Percentiles rank a stretch among this genome's conserved stretches.
phyloP scores from a whole-genome alignment of 441 rosid genomes.

The Lepidium campestre region DNA sequence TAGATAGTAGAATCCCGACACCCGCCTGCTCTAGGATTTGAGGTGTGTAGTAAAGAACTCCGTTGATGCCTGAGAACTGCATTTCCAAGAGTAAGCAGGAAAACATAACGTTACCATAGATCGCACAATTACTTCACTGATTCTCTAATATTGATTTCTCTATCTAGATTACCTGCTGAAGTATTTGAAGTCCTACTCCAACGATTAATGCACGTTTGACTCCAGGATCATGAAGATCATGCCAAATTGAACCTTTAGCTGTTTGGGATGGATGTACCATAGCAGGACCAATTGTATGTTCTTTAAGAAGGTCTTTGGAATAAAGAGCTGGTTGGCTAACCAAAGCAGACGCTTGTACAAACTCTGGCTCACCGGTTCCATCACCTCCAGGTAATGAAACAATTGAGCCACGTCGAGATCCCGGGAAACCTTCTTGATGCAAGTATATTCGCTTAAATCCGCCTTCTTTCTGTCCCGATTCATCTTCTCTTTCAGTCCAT shows the following conservation, averaged over 20 bases:
- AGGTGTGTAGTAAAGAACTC: conserved; percentile 98
- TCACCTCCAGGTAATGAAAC: conserved; percentile 64
- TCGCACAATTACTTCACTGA: neutral
- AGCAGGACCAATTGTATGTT: conserved; percentile 78
- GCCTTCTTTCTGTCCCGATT: conserved; percentile 76
- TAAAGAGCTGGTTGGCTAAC: conserved; percentile 90
- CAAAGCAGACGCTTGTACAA: conserved; percentile 80
- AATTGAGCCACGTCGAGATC: conserved; percentile 67
- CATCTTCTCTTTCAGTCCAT: conserved; percentile 72
- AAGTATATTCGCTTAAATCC: conserved; percentile 81
- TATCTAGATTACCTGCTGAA: conserved; percentile 71
- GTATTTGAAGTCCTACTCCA: conserved; percentile 90
- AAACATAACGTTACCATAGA: neutral
- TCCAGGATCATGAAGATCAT: conserved; percentile 84
- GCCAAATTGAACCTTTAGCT: conserved; percentile 62
- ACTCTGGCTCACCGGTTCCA: conserved; percentile 49
- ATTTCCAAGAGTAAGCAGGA: conserved; percentile 3
- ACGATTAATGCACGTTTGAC: conserved; percentile 79
- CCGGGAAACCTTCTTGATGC: conserved; percentile 66
- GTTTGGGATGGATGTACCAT: conserved; percentile 87
- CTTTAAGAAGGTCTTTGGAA: conserved; percentile 63
- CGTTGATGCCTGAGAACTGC: conserved; percentile 95
- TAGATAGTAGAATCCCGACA: conserved; percentile 73
- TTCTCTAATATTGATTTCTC: neutral
- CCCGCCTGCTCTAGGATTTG: conserved; percentile 97